phyloP scores from a whole-genome alignment of 352 stramenopile genomes.

The Globisporangium acanthophoron region DNA sequence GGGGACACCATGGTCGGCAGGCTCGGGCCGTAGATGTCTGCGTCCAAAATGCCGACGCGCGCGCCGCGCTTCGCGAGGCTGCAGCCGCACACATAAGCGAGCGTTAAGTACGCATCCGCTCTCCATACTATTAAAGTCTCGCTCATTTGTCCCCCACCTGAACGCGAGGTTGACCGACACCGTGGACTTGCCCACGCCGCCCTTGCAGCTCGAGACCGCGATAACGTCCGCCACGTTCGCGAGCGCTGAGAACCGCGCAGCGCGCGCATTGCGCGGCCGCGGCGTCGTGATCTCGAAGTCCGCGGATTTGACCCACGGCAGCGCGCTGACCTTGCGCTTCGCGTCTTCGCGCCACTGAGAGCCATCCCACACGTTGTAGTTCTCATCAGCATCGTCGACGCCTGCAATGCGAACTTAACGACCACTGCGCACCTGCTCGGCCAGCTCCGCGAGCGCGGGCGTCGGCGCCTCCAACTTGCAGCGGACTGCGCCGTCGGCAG shows the following conservation, averaged over 20 bases:
- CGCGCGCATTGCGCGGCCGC: slow-evolving; percentile 59
- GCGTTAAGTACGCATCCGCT: neutral
- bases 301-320: slow-evolving; percentile 75
- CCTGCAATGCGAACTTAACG: neutral
- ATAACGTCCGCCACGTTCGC: slow-evolving; percentile 86
- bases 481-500: slow-evolving; percentile 39
- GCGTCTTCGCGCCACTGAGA: slow-evolving; percentile 67
- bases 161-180: slow-evolving; percentile 99
- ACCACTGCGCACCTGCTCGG: slow-evolving; percentile 36
- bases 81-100: neutral
- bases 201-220: slow-evolving; percentile 93
- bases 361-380: neutral
- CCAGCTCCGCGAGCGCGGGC: slow-evolving; percentile 60
- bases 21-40: slow-evolving; percentile 98
- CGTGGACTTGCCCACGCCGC: slow-evolving; percentile 98
- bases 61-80: slow-evolving; percentile 87
- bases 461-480: slow-evolving; percentile 73
- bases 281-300: slow-evolving; percentile 60
- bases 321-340: slow-evolving; percentile 30
- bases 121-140: neutral
- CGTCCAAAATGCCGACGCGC: slow-evolving; percentile 97
- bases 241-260: slow-evolving; percentile 67
- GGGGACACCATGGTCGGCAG: slow-evolving; percentile 95
- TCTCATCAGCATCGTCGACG: neutral
- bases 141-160: slow-evolving; percentile 25